phyloP scores from a whole-genome alignment of 371 early-diverging fungal genomes.

The Lichtheimia hyalospora region DNA sequence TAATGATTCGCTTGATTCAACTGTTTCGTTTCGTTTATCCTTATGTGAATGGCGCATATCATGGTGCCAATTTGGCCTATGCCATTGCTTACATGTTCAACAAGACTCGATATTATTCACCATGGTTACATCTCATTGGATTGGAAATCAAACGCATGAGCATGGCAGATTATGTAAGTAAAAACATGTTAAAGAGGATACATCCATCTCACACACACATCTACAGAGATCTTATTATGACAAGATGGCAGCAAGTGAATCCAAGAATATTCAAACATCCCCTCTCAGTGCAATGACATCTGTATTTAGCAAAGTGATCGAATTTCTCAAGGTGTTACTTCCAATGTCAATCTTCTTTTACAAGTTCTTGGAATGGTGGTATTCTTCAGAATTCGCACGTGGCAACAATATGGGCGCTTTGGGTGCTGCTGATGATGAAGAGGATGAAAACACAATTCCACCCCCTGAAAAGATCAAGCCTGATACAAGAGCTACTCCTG shows the following conservation, averaged over 20 bases:
- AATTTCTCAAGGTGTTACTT: constrained; percentile 71
- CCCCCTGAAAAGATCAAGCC: constrained; percentile 74
- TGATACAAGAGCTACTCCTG: constrained; percentile 71
- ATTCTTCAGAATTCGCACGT: constrained; percentile 71
- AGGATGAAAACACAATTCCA: constrained; percentile 34
- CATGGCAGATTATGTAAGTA: constrained; percentile 77
- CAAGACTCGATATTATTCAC: constrained; percentile 75
- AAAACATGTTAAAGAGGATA: too few relatives aligned
- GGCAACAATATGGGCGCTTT: constrained; percentile 30
- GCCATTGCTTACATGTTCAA: constrained; percentile 83
- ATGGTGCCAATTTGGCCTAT: constrained; percentile 62
- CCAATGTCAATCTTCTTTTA: constrained; percentile 91
- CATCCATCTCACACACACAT: too few relatives aligned
- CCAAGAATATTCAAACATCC: constrained; percentile 1
- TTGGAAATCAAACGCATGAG: constrained; percentile 79
- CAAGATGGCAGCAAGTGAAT: constrained; percentile 17
- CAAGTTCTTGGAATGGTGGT: constrained; percentile 96
- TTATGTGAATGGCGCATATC: constrained; percentile 63
- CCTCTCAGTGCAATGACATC: constrained; percentile 22
- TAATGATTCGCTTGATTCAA: constrained; percentile 38
- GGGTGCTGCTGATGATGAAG: constrained; percentile 22
- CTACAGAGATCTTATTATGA: constrained; percentile 48
- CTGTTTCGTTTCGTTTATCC: constrained; percentile 69
- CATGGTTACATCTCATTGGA: constrained; percentile 78
- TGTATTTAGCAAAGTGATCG: constrained; percentile 59